Conservation (phyloP, 1,139 yeast species). For the Pneumocystis oryctolagi region DNA sequence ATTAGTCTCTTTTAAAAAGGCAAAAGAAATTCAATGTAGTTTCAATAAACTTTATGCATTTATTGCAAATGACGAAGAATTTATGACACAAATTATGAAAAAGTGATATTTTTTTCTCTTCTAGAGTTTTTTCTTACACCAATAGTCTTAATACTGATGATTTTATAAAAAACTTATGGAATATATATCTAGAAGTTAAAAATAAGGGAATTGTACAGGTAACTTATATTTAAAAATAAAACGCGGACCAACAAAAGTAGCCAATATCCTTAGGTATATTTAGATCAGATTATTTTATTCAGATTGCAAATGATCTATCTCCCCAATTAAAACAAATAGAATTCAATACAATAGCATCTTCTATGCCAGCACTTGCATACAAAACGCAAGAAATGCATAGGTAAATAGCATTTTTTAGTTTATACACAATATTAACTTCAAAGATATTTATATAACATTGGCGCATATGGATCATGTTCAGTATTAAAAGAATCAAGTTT, state of each 20-base stretch:
- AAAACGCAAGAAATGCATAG: slow-evolving; percentile 66
- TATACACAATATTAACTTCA: neutral
- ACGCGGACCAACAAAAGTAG: slow-evolving; percentile 32
- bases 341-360: slow-evolving; percentile 87
- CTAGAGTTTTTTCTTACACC: neutral
- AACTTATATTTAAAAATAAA: neutral
- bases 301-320: slow-evolving; percentile 26
- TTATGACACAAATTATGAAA: slow-evolving; percentile 46
- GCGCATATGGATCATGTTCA: slow-evolving; percentile 18
- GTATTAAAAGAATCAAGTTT: slow-evolving; percentile 31
- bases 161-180: slow-evolving; percentile 69
- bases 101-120: slow-evolving; percentile 22
- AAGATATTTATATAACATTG: slow-evolving; percentile 20
- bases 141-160: slow-evolving; percentile 24
- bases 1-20: slow-evolving; percentile 44
- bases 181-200: slow-evolving; percentile 38
- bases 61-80: slow-evolving; percentile 40
- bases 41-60: slow-evolving; percentile 64
- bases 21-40: slow-evolving; percentile 47
- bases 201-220: slow-evolving; percentile 10
- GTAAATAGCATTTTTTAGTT: slow-evolving; percentile 19
- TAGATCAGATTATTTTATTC: slow-evolving; percentile 80
- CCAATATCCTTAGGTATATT: slow-evolving; percentile 67
- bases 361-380: slow-evolving; percentile 80
- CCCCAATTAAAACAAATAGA: slow-evolving; percentile 69